Conservation (phyloP, 2,329 filamentous ascomycete species). For the Onygenales sp. region DNA sequence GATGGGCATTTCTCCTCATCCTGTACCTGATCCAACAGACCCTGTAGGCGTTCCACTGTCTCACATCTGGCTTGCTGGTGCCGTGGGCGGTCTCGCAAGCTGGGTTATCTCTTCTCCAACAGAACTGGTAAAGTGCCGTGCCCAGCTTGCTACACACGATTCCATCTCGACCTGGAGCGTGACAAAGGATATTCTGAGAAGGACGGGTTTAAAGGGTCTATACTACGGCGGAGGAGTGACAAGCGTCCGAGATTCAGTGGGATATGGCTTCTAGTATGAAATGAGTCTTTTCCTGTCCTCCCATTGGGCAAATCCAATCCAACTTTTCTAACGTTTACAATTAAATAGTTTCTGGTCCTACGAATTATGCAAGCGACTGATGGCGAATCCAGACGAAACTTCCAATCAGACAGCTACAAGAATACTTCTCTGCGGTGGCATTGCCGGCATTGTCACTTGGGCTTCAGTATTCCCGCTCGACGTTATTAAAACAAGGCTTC, state of each 20-base stretch:
- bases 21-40: constrained; percentile 34
- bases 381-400: constrained; percentile 38
- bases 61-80: constrained; percentile 71
- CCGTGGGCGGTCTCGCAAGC: constrained; percentile 70
- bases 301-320: background rate
- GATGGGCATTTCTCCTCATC: constrained; percentile 42
- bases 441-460: constrained; percentile 85
- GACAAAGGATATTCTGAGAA: constrained; percentile 49
- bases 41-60: constrained; percentile 43
- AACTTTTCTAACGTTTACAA: background rate
- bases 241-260: constrained; percentile 71
- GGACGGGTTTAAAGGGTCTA: constrained; percentile 56
- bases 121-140: constrained; percentile 81
- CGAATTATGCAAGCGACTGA: constrained; percentile 58
- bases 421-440: constrained; percentile 70
- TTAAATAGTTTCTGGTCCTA: constrained; percentile 71
- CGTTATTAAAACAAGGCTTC: constrained; percentile 85
- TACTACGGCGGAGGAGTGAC: constrained; percentile 78
- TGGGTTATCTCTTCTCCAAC: constrained; percentile 83
- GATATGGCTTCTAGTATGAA: constrained; percentile 84
- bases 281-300: constrained; percentile 1
- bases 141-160: constrained; percentile 52
- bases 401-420: constrained; percentile 47
- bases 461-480: constrained; percentile 83
- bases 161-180: constrained; percentile 54